These are phyloP conservation scores for Nakazawaea holstii DNA, from an alignment of 805 yeast genomes.

Conservation along the genomic window DNA sequence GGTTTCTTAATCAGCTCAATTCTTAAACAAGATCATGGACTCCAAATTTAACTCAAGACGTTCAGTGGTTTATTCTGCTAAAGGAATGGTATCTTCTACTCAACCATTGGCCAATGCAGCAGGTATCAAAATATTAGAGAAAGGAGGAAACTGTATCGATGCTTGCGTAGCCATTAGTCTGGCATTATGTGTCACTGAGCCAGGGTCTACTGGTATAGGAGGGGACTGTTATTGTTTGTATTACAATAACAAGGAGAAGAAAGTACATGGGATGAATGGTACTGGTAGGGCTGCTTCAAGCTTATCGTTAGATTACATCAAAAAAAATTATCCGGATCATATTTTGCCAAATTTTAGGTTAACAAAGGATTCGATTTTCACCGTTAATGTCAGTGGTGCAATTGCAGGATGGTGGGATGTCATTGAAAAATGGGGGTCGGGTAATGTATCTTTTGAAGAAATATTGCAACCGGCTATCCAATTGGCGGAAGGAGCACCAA, in stretches of 20 bases:
- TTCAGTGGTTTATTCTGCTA: conserved; percentile 67
- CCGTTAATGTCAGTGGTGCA: conserved; percentile 75
- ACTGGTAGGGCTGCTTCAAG: conserved; percentile 63
- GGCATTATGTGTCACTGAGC: conserved; percentile 50
- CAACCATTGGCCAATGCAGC: conserved; percentile 78
- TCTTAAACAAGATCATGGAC: background rate
- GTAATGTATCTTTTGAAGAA: conserved; percentile 52
- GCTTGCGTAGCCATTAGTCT: conserved; percentile 60
- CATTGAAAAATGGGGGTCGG: conserved; percentile 66
- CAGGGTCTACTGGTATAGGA: conserved; percentile 59
- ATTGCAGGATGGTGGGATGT: conserved; percentile 78
- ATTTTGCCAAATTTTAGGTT: conserved; percentile 41
- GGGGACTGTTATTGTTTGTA: conserved; percentile 65
- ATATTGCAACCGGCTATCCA: conserved; percentile 62
- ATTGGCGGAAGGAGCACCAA: conserved; percentile 67
- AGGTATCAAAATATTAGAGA: conserved; percentile 56
- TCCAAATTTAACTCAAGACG: conserved; percentile 48
- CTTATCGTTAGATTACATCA: conserved; percentile 42
- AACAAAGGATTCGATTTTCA: conserved; percentile 45
- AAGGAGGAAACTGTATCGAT: conserved; percentile 72
- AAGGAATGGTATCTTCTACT: conserved; percentile 69
- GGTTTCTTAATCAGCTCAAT: background rate
- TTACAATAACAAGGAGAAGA: conserved; percentile 42
- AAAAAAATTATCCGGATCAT: conserved; percentile 32
- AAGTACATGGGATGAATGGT: conserved; percentile 67